These are phyloP conservation scores for Russula foetens DNA, from an alignment of 768 basidiomycete genomes.

Conservation along the genomic window DNA sequence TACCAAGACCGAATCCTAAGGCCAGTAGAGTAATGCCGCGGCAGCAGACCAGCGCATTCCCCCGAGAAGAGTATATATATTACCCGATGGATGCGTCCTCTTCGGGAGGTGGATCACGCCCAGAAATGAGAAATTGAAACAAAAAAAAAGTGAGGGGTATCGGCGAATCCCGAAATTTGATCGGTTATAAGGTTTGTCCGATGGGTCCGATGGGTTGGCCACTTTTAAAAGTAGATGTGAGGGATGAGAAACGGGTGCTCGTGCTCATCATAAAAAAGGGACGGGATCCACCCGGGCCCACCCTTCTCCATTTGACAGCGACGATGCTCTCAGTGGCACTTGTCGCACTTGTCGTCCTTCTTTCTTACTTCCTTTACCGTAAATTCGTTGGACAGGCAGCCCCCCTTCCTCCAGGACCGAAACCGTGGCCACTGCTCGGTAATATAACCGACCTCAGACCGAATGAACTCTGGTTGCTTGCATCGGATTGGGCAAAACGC, in stretches of 20 bases:
- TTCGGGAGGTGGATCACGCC: neutral
- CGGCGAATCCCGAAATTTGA: conserved; percentile 1
- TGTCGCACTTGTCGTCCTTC: conserved; percentile 3
- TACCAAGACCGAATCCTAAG: too few species aligned
- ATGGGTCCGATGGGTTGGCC: too few species aligned
- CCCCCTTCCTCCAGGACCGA: conserved; percentile 59
- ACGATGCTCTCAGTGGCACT: conserved; percentile 1
- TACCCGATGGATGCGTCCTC: neutral
- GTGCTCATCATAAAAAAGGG: neutral
- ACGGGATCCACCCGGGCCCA: neutral
- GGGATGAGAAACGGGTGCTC: too few species aligned
- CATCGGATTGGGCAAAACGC: conserved; percentile 49
- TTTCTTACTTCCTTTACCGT: neutral
- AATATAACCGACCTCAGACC: conserved; percentile 52
- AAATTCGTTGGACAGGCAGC: neutral
- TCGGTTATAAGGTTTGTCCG: neutral
- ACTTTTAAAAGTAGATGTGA: too few species aligned
- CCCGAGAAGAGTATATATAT: neutral
- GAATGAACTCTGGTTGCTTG: conserved; percentile 59
- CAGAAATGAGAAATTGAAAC: too few species aligned
- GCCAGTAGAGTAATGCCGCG: too few species aligned
- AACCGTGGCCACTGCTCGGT: conserved; percentile 54
- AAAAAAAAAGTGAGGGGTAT: too few species aligned
- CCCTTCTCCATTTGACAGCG: neutral
- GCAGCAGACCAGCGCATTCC: neutral